Evolutionary conservation across 768 basidiomycete genomes (phyloP), one percentile per base, ranked within the genome.

Genomic region (Chalciporus pseudorubinellus): DNA sequence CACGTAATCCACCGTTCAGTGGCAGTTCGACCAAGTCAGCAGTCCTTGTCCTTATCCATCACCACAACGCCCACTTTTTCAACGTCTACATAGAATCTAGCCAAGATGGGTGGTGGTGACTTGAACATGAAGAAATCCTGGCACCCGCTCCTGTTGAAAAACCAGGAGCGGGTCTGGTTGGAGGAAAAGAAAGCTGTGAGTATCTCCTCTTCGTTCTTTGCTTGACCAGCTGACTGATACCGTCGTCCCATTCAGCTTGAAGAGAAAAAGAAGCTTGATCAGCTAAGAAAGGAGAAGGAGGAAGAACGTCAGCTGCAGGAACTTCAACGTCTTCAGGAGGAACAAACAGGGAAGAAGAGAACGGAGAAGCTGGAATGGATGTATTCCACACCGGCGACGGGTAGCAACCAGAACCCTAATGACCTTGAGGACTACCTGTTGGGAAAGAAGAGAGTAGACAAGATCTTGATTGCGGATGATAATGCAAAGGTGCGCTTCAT

Each of bases 71-170:
- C 20, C 44, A 43, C 13, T 39, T 33, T 46, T 44, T 29, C 28
- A 45, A n/a, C 51, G 13, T 52, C 40, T 34, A 21, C 59, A 6
- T 50, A 51, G 50, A 62, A 65, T 45, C 55, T 49, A 64, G 60
- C 61, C 79, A 97, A 87, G 63, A 98, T 98, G 95, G 95, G 95
- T 83, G 94, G 95, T 52, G 95, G 90, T 55, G 95, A 98, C 71
- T 79, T 98, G 68, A 98, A 98, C 67, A 98, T 98, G 95, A 97
- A 91, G 74, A 95, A 97, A 81, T 94, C 92, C 58, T 98, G 95
- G 95, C 95, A 98, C 70, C 95, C 95, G 81, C 85, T 94, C 79
- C 89, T 95, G 72, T 72, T 97, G 72, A 93, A 92, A 69, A 95
- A 95, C 74, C 95, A 98, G 86, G 92, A 95, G 84, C 84, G 90